A percentile compares a stretch with the other conserved stretches of the same genome.
Evolutionary conservation across 768 basidiomycete species (phyloP).

Genomic region (Calocera viscosa): DNA sequence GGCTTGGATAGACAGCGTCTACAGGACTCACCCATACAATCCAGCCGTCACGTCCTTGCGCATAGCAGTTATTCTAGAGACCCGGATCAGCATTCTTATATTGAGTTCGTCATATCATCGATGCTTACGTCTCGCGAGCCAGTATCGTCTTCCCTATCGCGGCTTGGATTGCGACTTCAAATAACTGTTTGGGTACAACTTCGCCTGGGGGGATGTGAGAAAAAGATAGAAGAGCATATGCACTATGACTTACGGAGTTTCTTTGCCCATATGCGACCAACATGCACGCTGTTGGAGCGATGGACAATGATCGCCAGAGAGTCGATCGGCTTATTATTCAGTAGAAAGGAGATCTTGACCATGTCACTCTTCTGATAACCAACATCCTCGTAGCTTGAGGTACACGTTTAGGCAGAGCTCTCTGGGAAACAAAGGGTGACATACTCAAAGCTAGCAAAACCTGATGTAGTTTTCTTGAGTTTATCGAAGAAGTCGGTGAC

Average conservation of each 20-base stretch:
- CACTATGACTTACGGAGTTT: constrained; percentile 59
- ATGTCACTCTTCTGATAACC: constrained; percentile 74
- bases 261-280: constrained; percentile 78
- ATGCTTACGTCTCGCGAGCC: constrained; percentile 56
- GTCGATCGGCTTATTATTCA: constrained; percentile 83
- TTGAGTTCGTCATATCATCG: neutral
- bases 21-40: constrained; percentile 55
- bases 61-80: constrained; percentile 18
- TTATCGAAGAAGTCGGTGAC: constrained; percentile 93
- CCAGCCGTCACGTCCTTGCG: constrained; percentile 76
- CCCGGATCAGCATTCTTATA: neutral
- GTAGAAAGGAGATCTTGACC: constrained; percentile 82
- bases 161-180: constrained; percentile 93
- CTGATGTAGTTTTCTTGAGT: constrained; percentile 83
- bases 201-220: constrained; percentile 43
- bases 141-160: constrained; percentile 76
- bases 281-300: constrained; percentile 55
- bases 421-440: constrained; percentile 22
- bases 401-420: constrained; percentile 12
- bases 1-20: neutral
- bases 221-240: neutral
- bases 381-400: constrained; percentile 77
- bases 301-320: constrained; percentile 89
- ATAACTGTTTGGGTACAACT: constrained; percentile 83
- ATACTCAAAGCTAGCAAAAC: constrained; percentile 85